Evolutionary conservation across 2,329 filamentous ascomycete genomes (phyloP).

Genomic region (Fusarium transvaalense): DNA sequence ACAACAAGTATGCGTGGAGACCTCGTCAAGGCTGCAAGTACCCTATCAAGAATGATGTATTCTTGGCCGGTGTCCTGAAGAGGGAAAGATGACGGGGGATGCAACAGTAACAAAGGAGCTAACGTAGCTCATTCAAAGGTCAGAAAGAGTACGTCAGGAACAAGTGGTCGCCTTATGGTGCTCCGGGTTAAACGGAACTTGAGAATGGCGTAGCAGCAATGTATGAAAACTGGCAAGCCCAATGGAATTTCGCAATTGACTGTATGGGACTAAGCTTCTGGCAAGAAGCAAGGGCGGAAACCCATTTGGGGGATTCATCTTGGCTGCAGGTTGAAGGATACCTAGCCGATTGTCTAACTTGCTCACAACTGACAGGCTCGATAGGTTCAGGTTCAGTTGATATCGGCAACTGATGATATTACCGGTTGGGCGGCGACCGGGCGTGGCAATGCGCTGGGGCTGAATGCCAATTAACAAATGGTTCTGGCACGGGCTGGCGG

Average conservation of each 20-base stretch:
- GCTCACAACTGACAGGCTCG: conserved; percentile 12
- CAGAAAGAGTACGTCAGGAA: conserved; percentile 31
- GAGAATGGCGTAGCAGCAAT: conserved; percentile 13
- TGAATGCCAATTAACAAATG: conserved; percentile 38
- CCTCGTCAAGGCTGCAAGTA: conserved; percentile 27
- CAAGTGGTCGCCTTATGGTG: conserved; percentile 26
- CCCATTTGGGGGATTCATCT: conserved; percentile 8
- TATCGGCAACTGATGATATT: conserved; percentile 13
- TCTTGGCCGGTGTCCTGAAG: conserved; percentile 44
- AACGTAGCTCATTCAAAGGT: conserved; percentile 16
- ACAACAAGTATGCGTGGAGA: conserved; percentile 26
- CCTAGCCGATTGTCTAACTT: conserved; percentile 8
- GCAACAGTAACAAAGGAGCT: conserved; percentile 28
- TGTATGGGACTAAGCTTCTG: conserved; percentile 14
- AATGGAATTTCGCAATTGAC: conserved; percentile 15
- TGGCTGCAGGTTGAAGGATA: conserved; percentile 22
- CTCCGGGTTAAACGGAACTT: conserved; percentile 27
- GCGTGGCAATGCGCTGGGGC: conserved; percentile 42
- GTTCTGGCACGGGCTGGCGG: conserved; percentile 36
- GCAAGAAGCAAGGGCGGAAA: conserved; percentile 13
- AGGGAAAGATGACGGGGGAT: conserved; percentile 21
- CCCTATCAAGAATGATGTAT: conserved; percentile 23
- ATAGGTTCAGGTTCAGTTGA: too few relatives aligned
- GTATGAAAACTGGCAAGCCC: conserved; percentile 14
- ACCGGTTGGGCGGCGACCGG: conserved; percentile 26